A percentile compares a stretch with the other conserved stretches of the same genome.
Evolutionary conservation across 2,329 filamentous ascomycete genomes (phyloP).

Genomic region (Nothopassalora personata): DNA sequence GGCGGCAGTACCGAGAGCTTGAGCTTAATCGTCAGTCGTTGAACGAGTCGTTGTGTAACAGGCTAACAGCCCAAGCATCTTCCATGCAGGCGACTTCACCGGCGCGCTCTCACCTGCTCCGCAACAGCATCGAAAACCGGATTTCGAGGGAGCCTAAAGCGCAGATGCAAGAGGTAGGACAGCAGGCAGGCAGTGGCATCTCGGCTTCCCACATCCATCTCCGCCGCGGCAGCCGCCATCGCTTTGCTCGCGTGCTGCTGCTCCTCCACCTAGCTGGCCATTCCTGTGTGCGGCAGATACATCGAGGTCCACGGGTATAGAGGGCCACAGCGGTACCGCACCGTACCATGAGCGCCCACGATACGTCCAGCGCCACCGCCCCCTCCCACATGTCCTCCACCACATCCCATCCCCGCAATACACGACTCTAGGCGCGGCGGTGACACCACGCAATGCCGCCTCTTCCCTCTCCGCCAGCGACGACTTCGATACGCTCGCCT

Average conservation of each 20-base stretch:
- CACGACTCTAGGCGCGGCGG: background rate
- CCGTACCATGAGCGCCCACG: background rate
- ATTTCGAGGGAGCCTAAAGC: background rate
- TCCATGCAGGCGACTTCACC: background rate
- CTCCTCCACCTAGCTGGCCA: background rate
- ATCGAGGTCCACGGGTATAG: background rate
- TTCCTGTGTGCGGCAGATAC: background rate
- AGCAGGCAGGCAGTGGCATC: background rate
- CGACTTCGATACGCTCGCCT: conserved; percentile 4
- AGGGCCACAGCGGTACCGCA: background rate
- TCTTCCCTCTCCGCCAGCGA: conserved; percentile 6
- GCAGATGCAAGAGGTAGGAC: background rate
- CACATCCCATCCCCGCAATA: background rate
- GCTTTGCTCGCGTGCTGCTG: conserved; percentile 2
- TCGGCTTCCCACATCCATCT: background rate
- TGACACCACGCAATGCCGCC: conserved; percentile 5
- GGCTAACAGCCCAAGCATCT: background rate
- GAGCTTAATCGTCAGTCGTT: background rate
- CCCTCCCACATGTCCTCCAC: background rate
- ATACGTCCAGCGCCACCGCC: background rate
- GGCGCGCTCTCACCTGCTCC: background rate
- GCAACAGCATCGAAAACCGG: background rate
- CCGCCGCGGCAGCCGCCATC: background rate
- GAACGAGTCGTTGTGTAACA: background rate
- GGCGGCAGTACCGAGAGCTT: background rate